Conservation (phyloP, 1,139 yeast genomes). For the Saccharomyces hybrid region DNA sequence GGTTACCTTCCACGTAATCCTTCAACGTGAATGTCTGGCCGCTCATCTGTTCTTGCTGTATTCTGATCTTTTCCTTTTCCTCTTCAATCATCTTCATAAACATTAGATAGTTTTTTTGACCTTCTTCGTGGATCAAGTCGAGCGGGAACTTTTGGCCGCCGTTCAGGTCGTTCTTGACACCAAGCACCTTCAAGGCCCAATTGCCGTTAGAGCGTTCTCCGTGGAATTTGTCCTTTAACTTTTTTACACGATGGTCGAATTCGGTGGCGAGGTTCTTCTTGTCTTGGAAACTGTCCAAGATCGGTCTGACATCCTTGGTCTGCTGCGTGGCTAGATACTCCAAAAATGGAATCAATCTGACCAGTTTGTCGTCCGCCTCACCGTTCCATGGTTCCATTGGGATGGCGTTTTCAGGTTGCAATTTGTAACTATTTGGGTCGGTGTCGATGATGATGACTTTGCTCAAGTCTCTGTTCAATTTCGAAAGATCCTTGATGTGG, state of each 20-base stretch:
- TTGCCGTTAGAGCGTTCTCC: constrained; percentile 41
- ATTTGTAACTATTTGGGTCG: constrained; percentile 59
- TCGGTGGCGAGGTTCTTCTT: constrained; percentile 62
- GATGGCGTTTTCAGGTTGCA: constrained; percentile 91
- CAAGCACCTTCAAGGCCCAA: constrained; percentile 56
- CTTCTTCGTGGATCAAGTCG: constrained; percentile 86
- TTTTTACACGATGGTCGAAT: constrained; percentile 67
- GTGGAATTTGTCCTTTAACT: constrained; percentile 63
- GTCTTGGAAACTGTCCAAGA: constrained; percentile 63
- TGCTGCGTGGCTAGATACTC: constrained; percentile 94
- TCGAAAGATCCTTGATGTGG: constrained; percentile 74
- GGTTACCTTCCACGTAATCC: constrained; percentile 77
- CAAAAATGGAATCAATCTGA: constrained; percentile 80
- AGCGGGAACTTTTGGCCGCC: constrained; percentile 75
- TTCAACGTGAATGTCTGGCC: constrained; percentile 73
- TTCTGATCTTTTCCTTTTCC: constrained; percentile 79
- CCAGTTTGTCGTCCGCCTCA: constrained; percentile 66
- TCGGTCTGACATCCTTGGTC: constrained; percentile 83
- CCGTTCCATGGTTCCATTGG: constrained; percentile 86
- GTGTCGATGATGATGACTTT: constrained; percentile 78
- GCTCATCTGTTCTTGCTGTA: constrained; percentile 73
- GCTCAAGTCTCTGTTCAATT: constrained; percentile 82
- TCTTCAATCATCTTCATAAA: constrained; percentile 79
- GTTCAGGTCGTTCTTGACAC: constrained; percentile 45
- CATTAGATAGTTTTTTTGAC: constrained; percentile 80